Evolutionary conservation across 176 grass and related monocot species (phyloP), one percentile per base, ranked within the genome.

Genomic region (Juncus inflexus): DNA sequence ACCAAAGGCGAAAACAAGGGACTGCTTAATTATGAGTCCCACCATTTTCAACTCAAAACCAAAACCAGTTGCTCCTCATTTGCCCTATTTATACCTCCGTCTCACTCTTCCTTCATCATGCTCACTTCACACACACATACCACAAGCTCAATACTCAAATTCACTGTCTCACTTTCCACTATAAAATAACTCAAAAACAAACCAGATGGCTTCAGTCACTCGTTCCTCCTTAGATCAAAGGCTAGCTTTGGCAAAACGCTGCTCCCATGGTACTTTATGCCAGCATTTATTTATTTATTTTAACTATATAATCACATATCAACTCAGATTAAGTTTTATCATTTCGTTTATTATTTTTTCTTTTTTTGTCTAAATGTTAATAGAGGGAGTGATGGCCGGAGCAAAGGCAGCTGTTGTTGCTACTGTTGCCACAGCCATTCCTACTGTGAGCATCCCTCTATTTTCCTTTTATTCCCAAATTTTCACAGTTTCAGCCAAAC

Each of bases 361-460:
- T 70, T 5, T 13, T 6, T 4, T 55, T 15, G 19, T 28, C 19
- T 38, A 28, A 14, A 52, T 11, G 19, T 8, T 42, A 56, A 68
- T 67, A 95, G 90, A 95, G 75, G 90, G 86, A 8, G 73, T 77
- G 0, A 39, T 90, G 2, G 86, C 90, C 0, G 90, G 86, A 35
- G 55, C 68, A 3, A 90, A 86, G 64, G 86, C 90, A 2, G 90
- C 90, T 0, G 75, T 69, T 1, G 58, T 90, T 5, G 86, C 86
- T 4, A 84, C 76, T 9, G 5, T 90, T 61, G 90, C 86, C 4
- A 56, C 90, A 1, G 86, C 90, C 0, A 60, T 90, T 1, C 90
- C 90, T 3, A 95, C 78, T 0, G 83, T 90, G 11, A 82, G 80
- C 35, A 3, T 15, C 37, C 14, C 5, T 9, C 38, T 16, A n/a